Evolutionary conservation across 257 asterid species (phyloP), one percentile per base, ranked within the genome.

Genomic region (Ehretia macrophylla): DNA sequence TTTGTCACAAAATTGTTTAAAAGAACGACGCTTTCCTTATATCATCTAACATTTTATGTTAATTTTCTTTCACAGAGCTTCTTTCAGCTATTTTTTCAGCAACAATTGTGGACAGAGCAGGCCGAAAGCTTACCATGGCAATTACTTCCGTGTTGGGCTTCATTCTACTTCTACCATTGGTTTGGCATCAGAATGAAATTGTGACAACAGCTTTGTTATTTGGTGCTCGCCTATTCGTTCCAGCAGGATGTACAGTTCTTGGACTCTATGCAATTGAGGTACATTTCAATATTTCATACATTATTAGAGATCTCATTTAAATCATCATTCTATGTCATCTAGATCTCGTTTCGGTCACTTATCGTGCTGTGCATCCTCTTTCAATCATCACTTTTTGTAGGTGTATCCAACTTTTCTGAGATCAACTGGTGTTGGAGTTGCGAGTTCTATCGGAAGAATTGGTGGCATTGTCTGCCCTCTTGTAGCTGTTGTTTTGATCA

Each of bases 41-140:
- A 27, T 27, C 6, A 27, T 27, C 51, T 45, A 45, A 13, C 5
- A 45, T 0, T 45, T 12, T 45, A 5, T 13, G 16, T 45, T 45
- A 4, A n/a, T 13, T 45, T 14, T 45, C 18, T 17, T 19, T 20
- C 56, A 51, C 90, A 85, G 95, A 86, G 85, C 77, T 86, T 73
- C 94, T 95, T 0, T 76, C 91, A 50, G 68, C 81, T 68, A 56
- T 80, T 39, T 23, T 88, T 49, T 71, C 88, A 37, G 94, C 83
- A n/a, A 56, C 74, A 64, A 68, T 86, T 9, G 90, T 88, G 32
- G 94, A 88, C 63, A 81, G 65, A 65, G 62, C 77, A 22, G 97
- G 94, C 45, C 88, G 89, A 46, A 88, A 82, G 75, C 65, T 72
- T 74, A 78, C 81, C 72, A 78, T 86, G 87, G 78, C 69, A 14